Percentiles rank a stretch among this genome's conserved stretches.
Conservation (phyloP, 163 green algal species). For the Chlamydomonas reinhardtii region DNA sequence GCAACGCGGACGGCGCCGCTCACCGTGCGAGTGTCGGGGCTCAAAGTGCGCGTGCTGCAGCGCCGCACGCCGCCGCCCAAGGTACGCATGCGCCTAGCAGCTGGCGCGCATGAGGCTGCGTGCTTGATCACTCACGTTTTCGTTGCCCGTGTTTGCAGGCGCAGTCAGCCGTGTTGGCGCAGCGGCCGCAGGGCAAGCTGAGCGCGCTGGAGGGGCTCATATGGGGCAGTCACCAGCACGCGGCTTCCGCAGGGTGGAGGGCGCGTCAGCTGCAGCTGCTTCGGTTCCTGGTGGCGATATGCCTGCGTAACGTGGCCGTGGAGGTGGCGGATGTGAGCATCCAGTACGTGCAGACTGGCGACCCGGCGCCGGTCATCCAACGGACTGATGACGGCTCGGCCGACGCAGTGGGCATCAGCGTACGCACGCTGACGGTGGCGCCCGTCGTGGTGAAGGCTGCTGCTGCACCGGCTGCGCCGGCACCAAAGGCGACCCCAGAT, state of each 20-base stretch:
- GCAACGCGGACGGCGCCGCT: not conserved
- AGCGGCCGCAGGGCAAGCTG: constrained; percentile 14
- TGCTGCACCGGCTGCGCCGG: not conserved
- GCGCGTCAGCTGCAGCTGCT: not conserved
- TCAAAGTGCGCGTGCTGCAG: not conserved
- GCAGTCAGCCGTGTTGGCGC: no score
- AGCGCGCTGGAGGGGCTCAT: constrained; percentile 27
- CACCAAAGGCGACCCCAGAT: no score
- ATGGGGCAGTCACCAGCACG: not conserved
- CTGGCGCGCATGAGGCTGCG: not conserved
- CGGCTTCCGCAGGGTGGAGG: not conserved
- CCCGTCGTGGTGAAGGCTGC: not conserved
- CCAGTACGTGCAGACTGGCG: constrained; percentile 47
- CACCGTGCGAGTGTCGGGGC: constrained; percentile 22
- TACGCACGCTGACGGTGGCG: constrained; percentile 2
- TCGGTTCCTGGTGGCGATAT: not conserved
- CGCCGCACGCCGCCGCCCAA: not conserved
- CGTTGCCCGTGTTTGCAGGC: not conserved
- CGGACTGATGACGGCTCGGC: not conserved
- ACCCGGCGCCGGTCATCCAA: constrained; percentile 20
- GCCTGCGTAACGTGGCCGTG: constrained; percentile 29
- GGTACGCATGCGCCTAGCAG: not conserved
- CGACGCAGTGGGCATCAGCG: not conserved
- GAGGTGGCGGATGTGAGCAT: not conserved
- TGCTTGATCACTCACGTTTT: not conserved